Evolutionary conservation across 306 rosid species (phyloP), one percentile per base, ranked within the genome.

Genomic region (Vigna angularis): DNA sequence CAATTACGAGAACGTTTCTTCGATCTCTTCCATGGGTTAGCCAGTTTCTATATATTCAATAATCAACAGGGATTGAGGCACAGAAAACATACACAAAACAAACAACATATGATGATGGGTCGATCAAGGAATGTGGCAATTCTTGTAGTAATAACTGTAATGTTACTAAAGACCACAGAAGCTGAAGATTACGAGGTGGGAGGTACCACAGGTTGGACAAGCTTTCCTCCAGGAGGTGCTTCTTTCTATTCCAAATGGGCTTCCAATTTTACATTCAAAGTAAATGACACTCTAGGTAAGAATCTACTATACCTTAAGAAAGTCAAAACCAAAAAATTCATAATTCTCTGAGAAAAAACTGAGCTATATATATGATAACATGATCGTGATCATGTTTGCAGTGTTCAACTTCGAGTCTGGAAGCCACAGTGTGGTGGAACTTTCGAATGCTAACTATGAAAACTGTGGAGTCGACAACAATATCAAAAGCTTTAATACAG

Each of bases 181-280:
- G 89, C 84, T 32, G 64, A 64, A 72, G 24, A 57, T 5, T 70
- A 69, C 63, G 79, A 66, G 2, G 93, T 87, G 0, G 89, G 89
- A 44, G 87, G 70, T 28, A 1, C 3, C 57, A 40, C 42, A 13
- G 93, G 83, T 59, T 89, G 91, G 93, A 66, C 51, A 4, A 80
- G 56, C 76, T n/a, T 45, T 74, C 93, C 87, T 12, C 22, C 89
- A 0, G 30, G 61, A 18, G 88, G 59, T 20, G 28, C 82, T 10
- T 63, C 83, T 49, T 83, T 84, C 13, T 87, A 85, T 66, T 75
- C 85, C 13, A 12, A 40, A 17, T 89, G 93, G 93, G 84, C 85
- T 24, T 0, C 81, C 28, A 48, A 30, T 13, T 48, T 76, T 10
- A 70, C 28, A 9, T 85, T 89, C 81, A 53, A 38, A 0, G 55